Evolutionary conservation across 305 asterid genomes (phyloP), one percentile per base, ranked within the genome.

Genomic region (Rubia peregrina): DNA sequence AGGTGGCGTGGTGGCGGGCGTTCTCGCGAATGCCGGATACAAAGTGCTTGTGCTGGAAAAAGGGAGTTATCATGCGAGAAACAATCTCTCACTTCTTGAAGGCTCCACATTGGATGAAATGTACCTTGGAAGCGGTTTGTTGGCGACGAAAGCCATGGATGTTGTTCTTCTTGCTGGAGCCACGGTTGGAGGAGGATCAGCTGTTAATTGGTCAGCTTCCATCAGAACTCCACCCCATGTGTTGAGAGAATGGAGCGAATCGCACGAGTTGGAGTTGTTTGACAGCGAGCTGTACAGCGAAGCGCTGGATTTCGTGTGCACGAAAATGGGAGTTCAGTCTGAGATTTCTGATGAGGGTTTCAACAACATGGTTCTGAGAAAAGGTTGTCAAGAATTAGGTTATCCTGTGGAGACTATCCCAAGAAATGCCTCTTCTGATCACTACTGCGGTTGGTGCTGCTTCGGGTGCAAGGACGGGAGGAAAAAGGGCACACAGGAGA

Each of bases 361-460:
- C 49, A 85, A 85, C 66, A 87, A 80, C 81, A 78, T 82, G 94
- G 66, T 90, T 75, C 72, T 90, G 77, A 78, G 97, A 67, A 87
- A 81, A 79, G 97, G 97, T 85, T 90, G 97, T 43, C 74, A 81
- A 17, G 85, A 78, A 9, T 82, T 87, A 68, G 90, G 96, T 5
- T 88, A 83, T 46, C 81, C 82, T 0, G 87, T 83, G 1, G 82
- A 83, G 26, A 82, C 68, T 14, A 80, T 90, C 57, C 92, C 97
- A 0, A 76, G 83, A 0, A 89, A 90, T 60, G 77, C 96, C 0
- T 49, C 85, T 0, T 26, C 85, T 0, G 90, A 85, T 81, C 97
- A 90, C 61, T 78, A 84, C 40, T 90, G 97, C n/a, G 96, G 96
- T 9, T 90, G 87, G 88, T 90, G 97, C 71, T 70, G 86, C 79